These are phyloP conservation scores for Pseudogymnoascus sp. DNA, from an alignment of 2,329 filamentous ascomycete genomes.

Conservation along the genomic window DNA sequence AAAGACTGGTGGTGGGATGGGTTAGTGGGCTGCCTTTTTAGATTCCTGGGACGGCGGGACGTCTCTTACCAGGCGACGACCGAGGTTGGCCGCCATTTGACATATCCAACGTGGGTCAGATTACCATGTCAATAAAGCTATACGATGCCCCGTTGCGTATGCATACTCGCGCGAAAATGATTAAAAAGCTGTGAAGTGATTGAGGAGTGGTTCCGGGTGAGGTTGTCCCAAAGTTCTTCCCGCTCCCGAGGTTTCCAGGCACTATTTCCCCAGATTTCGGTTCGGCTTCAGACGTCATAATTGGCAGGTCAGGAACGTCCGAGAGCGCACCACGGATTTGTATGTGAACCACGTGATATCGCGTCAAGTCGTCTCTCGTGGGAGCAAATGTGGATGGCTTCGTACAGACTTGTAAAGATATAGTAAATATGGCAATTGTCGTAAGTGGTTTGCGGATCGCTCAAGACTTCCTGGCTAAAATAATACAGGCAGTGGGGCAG, in stretches of 20 bases:
- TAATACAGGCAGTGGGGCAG: constrained; percentile 70
- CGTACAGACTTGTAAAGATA: not conserved
- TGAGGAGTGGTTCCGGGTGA: not conserved
- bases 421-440: not conserved
- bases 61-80: constrained; percentile 40
- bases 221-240: not conserved
- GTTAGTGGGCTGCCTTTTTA: not conserved
- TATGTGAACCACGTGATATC: not conserved
- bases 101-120: constrained; percentile 31
- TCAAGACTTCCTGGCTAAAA: not conserved
- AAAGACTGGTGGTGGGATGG: constrained; percentile 47
- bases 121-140: constrained; percentile 6
- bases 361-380: not conserved
- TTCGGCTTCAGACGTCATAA: not conserved
- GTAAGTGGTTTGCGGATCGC: not conserved
- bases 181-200: not conserved
- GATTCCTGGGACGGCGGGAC: not conserved
- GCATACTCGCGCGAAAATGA: not conserved
- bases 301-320: constrained; percentile 1
- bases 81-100: constrained; percentile 42
- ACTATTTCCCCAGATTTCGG: constrained; percentile 7
- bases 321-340: not conserved
- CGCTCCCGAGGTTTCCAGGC: constrained; percentile 3
- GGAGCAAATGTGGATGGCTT: not conserved
- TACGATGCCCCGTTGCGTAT: not conserved